phyloP scores from a whole-genome alignment of 176 grass and related monocot genomes.

The Zizania latifolia region DNA sequence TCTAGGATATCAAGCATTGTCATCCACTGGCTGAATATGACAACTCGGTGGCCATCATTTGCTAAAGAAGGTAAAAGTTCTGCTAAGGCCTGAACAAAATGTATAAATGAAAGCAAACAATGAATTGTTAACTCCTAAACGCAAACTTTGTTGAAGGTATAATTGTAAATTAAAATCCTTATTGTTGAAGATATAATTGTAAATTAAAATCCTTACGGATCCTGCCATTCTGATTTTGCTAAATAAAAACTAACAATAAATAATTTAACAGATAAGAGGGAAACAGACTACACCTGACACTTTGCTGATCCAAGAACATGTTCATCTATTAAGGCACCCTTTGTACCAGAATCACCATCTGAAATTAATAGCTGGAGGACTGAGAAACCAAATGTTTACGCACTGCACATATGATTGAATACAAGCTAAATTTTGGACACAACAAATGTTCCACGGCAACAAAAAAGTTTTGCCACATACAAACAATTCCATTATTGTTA shows the following conservation, averaged over 20 bases:
- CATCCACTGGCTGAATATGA: constrained; percentile 99
- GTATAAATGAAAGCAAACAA: constrained; percentile 14
- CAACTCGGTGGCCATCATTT: constrained; percentile 71
- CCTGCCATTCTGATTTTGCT: background rate
- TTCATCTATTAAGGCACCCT: constrained; percentile 66
- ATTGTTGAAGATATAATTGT: background rate
- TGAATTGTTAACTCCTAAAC: background rate
- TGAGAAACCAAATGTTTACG: constrained; percentile 12
- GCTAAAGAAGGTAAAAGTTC: constrained; percentile 72
- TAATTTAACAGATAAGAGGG: constrained; percentile 1
- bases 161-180: too few relatives aligned
- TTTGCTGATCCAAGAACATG: constrained; percentile 81
- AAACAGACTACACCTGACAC: constrained; percentile 67
- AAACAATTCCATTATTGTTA: background rate
- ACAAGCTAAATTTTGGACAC: background rate
- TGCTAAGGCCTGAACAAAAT: constrained; percentile 68
- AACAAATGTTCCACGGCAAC: background rate
- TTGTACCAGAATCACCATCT: constrained; percentile 66
- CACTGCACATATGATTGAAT: background rate
- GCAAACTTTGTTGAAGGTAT: background rate
- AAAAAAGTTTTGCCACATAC: constrained; percentile 13
- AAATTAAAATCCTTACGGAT: background rate
- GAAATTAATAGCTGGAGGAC: constrained; percentile 66
- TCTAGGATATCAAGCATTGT: constrained; percentile 98
- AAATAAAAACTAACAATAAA: background rate